These are phyloP conservation scores for Aspergillus campestris DNA, from an alignment of 495 filamentous ascomycete species.

Conservation along the genomic window DNA sequence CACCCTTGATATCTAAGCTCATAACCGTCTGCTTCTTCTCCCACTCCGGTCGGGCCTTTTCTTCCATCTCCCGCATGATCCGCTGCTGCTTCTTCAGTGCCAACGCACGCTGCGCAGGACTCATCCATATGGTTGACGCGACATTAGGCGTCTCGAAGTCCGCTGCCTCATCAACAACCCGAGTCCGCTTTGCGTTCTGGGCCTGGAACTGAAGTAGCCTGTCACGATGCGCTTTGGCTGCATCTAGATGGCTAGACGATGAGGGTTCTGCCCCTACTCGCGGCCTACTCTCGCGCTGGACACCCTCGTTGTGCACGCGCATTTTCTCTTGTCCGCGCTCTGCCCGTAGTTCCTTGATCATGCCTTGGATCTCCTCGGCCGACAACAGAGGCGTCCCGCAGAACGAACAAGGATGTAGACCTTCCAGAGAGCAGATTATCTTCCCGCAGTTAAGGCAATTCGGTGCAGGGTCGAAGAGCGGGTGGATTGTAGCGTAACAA, in stretches of 20 bases:
- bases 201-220: constrained; percentile 76
- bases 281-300: constrained; percentile 39
- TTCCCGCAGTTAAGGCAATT: constrained; percentile 93
- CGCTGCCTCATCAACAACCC: constrained; percentile 84
- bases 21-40: constrained; percentile 87
- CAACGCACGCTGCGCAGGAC: constrained; percentile 73
- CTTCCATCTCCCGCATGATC: constrained; percentile 78
- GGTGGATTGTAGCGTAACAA: constrained; percentile 79
- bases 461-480: constrained; percentile 75
- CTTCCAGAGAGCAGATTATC: constrained; percentile 93
- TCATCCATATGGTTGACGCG: constrained; percentile 76
- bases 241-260: constrained; percentile 34
- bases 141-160: constrained; percentile 75
- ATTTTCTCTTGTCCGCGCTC: constrained; percentile 82
- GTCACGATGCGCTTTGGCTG: constrained; percentile 65
- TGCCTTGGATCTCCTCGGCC: constrained; percentile 62
- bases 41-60: constrained; percentile 82
- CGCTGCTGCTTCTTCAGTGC: constrained; percentile 90
- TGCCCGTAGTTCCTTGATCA: constrained; percentile 78
- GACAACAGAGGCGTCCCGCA: constrained; percentile 68
- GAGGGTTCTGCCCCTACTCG: constrained; percentile 32
- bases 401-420: constrained; percentile 90
- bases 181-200: constrained; percentile 79
- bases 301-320: constrained; percentile 70
- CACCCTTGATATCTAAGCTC: constrained; percentile 72